Percentiles rank a stretch among this genome's conserved stretches.
Conservation (phyloP, 768 basidiomycete species). For the Suillus americanus region DNA sequence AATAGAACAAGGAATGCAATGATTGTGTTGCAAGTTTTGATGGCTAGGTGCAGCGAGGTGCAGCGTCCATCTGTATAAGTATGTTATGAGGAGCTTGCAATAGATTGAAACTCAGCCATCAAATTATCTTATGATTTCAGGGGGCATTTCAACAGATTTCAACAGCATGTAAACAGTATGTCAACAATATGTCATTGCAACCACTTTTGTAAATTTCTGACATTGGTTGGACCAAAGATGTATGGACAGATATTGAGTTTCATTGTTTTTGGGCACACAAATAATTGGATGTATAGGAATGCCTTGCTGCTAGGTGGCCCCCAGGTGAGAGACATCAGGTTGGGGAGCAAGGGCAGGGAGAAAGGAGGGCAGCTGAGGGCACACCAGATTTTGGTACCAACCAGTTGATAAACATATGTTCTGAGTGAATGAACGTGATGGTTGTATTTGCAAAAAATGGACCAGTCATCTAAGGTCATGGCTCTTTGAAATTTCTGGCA, state of each 20-base stretch:
- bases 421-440: constrained; percentile 18
- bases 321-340: background rate
- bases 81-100: too few relatives aligned
- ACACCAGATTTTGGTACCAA: background rate
- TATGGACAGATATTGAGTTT: background rate
- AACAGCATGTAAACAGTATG: too few relatives aligned
- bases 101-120: too few relatives aligned
- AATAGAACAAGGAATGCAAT: too few relatives aligned
- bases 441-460: constrained; percentile 28
- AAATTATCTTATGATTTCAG: too few relatives aligned
- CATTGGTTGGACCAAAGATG: background rate
- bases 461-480: constrained; percentile 20
- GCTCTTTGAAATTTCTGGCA: background rate
- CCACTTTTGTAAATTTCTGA: too few relatives aligned
- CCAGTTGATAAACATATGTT: background rate
- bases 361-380: background rate
- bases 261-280: background rate
- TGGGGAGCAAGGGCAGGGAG: background rate
- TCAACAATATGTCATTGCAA: too few relatives aligned
- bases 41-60: too few relatives aligned
- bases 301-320: background rate
- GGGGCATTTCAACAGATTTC: too few relatives aligned
- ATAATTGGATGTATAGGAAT: background rate
- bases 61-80: too few relatives aligned
- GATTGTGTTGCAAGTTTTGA: too few relatives aligned